Conservation (phyloP, 306 rosid genomes). For the Vigna unguiculata region DNA sequence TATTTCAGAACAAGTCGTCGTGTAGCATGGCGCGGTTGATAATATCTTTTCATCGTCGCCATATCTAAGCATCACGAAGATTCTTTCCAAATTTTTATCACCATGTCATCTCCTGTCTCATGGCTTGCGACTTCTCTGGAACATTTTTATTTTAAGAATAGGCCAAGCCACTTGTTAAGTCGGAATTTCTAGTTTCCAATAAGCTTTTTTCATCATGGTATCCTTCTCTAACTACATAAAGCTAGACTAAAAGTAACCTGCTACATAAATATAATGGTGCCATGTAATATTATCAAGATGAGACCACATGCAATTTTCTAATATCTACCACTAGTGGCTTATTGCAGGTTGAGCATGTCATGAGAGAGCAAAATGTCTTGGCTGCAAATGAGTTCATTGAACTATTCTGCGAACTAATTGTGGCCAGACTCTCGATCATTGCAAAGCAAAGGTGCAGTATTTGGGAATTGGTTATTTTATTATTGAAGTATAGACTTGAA, state of each 20-base stretch:
- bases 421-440: constrained; percentile 82
- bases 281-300: background rate
- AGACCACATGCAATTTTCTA: background rate
- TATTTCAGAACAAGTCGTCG: background rate
- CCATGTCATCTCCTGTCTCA: background rate
- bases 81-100: background rate
- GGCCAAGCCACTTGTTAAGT: background rate
- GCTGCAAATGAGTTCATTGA: constrained; percentile 95
- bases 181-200: background rate
- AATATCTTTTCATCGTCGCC: background rate
- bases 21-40: background rate
- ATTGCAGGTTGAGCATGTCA: constrained; percentile 94
- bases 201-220: background rate
- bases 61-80: background rate
- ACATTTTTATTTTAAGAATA: background rate
- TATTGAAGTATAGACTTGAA: constrained; percentile 7
- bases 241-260: background rate
- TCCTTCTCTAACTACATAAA: background rate
- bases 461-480: background rate
- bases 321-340: background rate
- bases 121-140: no score
- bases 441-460: constrained; percentile 79
- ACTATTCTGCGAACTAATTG: constrained; percentile 89
- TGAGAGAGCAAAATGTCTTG: constrained; percentile 90
- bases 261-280: background rate